Conservation (phyloP, 495 filamentous ascomycete species). For the Podospora anserina region DNA sequence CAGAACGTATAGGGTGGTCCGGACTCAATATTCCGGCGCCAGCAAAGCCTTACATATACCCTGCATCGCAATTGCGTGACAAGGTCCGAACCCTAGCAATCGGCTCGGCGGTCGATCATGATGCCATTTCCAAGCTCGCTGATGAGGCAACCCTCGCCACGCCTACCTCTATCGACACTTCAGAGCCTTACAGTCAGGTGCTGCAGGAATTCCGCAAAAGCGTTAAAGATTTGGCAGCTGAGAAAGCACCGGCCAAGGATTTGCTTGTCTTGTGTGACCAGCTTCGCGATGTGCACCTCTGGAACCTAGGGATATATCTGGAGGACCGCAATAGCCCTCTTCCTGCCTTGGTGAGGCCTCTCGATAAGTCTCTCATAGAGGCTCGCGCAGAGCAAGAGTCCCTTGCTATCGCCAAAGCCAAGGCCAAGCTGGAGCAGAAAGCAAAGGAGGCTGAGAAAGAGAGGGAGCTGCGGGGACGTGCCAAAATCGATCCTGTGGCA, state of each 20-base stretch:
- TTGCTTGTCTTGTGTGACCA: constrained; percentile 61
- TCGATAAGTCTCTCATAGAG: constrained; percentile 56
- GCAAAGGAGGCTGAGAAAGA: constrained; percentile 45
- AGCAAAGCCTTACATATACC: constrained; percentile 53
- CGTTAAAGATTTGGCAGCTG: constrained; percentile 36
- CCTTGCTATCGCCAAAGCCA: constrained; percentile 38
- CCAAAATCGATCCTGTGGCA: constrained; percentile 29
- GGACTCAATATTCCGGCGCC: constrained; percentile 55
- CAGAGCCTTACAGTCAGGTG: constrained; percentile 23
- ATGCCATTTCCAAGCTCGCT: constrained; percentile 23
- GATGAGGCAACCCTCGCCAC: constrained; percentile 15
- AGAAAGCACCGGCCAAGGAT: constrained; percentile 48
- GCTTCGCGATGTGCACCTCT: constrained; percentile 64
- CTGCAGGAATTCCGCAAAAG: constrained; percentile 25
- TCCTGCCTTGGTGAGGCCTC: constrained; percentile 62
- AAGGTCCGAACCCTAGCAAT: constrained; percentile 51
- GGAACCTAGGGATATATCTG: constrained; percentile 65
- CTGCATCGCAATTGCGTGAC: constrained; percentile 57
- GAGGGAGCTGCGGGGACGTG: constrained; percentile 38
- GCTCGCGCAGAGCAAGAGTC: constrained; percentile 57
- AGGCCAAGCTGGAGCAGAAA: constrained; percentile 52
- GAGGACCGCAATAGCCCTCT: constrained; percentile 57
- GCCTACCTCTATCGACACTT: constrained; percentile 15
- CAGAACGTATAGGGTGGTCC: constrained; percentile 65
- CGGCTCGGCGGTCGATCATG: constrained; percentile 25